Percentiles rank a stretch among this genome's conserved stretches.
Conservation (phyloP, 345 rosid species). For the Durio zibethinus region DNA sequence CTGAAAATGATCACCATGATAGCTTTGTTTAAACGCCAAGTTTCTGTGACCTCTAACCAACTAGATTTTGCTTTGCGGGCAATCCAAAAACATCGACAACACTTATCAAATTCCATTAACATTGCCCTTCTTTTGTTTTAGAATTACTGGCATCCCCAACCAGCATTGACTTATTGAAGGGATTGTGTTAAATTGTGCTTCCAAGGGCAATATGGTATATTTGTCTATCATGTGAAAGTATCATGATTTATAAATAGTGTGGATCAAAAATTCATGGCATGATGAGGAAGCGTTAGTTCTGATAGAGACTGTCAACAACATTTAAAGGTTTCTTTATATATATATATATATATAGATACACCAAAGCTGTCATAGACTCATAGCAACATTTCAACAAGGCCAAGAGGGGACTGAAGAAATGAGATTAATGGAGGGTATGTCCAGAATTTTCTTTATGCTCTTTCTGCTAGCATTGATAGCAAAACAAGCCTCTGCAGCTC, state of each 20-base stretch:
- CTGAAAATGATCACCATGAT: conserved; percentile 23
- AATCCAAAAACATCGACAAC: conserved; percentile 12
- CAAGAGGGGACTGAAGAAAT: background rate
- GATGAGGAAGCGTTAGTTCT: background rate
- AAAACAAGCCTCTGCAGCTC: conserved; percentile 40
- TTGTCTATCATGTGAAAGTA: background rate
- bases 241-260: no score
- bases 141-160: background rate
- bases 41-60: conserved; percentile 30
- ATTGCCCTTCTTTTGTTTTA: conserved; percentile 11
- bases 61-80: conserved; percentile 35
- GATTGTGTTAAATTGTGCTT: no score
- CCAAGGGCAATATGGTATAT: background rate
- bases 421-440: conserved; percentile 26
- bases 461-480: conserved; percentile 34
- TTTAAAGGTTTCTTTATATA: conserved; percentile 9
- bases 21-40: conserved; percentile 69
- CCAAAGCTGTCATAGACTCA: no score
- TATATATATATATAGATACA: conserved; percentile 2
- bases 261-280: background rate
- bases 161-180: background rate
- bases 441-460: conserved; percentile 28
- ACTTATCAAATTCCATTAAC: background rate
- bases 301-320: conserved; percentile 7
- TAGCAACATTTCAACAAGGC: background rate